These are phyloP conservation scores for Pythium myriotylum DNA, from an alignment of 352 stramenopile genomes.

Conservation along the genomic window DNA sequence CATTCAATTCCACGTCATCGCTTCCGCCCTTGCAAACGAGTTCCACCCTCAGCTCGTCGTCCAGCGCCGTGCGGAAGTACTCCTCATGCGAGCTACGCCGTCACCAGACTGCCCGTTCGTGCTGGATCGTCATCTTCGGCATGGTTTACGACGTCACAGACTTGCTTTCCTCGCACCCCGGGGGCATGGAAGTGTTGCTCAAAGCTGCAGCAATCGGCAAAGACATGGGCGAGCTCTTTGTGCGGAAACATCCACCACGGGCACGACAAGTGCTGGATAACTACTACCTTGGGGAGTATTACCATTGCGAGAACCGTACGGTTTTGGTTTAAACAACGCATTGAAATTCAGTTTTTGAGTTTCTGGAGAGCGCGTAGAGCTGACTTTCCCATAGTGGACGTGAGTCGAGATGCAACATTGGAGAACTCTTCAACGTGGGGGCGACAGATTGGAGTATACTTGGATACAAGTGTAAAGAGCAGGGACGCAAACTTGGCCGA, in stretches of 20 bases:
- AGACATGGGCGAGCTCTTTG: constrained; percentile 52
- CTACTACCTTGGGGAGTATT: constrained; percentile 68
- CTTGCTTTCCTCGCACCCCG: constrained; percentile 87
- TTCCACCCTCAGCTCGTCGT: constrained; percentile 13
- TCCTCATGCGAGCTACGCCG: constrained; percentile 89
- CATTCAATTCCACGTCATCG: constrained; percentile 34
- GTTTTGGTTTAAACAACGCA: constrained; percentile 14
- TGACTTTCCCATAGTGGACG: constrained; percentile 28
- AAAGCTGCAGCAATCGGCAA: constrained; percentile 51
- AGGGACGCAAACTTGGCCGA: constrained; percentile 35
- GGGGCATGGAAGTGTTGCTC: constrained; percentile 69
- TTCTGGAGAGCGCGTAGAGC: constrained; percentile 61
- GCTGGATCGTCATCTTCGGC: constrained; percentile 90
- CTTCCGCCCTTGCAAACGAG: not conserved
- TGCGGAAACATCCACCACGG: constrained; percentile 54
- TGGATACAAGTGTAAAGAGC: constrained; percentile 35
- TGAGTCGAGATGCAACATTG: constrained; percentile 14
- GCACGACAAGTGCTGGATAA: constrained; percentile 49
- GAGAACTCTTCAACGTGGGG: constrained; percentile 24
- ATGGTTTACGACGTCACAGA: constrained; percentile 92
- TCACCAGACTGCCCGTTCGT: constrained; percentile 81
- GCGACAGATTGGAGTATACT: constrained; percentile 25
- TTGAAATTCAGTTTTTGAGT: constrained; percentile 36
- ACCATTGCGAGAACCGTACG: constrained; percentile 56
- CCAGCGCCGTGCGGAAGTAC: constrained; percentile 59